Conservation (phyloP, 2,329 filamentous ascomycete species). For the Claviceps spartinae region DNA sequence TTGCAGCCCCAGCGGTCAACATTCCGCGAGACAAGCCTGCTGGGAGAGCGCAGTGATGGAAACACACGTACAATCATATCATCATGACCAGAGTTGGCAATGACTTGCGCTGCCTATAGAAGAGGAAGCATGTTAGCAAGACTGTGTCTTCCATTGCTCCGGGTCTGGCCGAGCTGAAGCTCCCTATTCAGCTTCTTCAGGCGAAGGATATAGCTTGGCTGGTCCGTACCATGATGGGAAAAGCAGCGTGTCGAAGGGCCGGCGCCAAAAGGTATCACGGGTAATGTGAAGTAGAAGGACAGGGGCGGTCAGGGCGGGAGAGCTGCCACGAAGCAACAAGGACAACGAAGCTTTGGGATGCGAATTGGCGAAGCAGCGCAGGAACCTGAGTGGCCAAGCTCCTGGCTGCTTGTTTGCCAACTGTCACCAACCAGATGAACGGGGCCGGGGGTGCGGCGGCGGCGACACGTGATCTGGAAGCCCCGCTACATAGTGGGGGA, state of each 20-base stretch:
- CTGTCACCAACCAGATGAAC: not conserved
- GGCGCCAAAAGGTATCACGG: conserved; percentile 1
- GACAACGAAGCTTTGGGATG: conserved; percentile 1
- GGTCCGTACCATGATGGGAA: conserved; percentile 3
- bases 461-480: not conserved
- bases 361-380: conserved; percentile 1
- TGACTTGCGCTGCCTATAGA: conserved; percentile 28
- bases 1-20: not conserved
- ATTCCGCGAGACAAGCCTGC: not conserved
- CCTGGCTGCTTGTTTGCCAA: not conserved
- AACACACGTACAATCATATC: conserved; percentile 87
- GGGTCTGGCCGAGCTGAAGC: not conserved
- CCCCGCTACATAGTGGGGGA: not conserved
- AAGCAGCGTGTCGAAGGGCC: not conserved
- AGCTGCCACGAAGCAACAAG: not conserved
- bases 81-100: conserved; percentile 56
- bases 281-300: not conserved
- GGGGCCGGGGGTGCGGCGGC: not conserved
- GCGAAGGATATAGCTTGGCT: not conserved
- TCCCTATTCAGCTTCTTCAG: not conserved
- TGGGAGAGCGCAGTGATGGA: not conserved
- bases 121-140: conserved; percentile 12
- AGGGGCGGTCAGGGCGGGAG: not conserved
- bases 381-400: not conserved
- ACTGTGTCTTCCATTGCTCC: not conserved